Evolutionary conservation across 345 rosid genomes (phyloP).

Genomic region (Boechera stricta): DNA sequence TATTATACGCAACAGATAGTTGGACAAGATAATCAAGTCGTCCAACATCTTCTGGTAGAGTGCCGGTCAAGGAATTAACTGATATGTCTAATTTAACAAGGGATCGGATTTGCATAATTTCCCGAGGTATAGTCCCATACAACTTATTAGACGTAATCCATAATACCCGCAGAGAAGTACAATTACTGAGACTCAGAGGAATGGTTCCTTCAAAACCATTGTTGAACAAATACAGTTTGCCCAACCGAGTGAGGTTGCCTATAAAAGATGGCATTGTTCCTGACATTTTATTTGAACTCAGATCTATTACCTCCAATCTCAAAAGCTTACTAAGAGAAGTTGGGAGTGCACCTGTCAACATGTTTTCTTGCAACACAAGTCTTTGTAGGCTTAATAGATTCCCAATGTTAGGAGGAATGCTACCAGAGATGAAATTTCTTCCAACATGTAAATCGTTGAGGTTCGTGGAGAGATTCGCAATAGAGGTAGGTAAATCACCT

Average conservation of each 20-base stretch:
- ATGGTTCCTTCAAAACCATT: slow-evolving; percentile 13
- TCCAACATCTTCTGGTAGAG: slow-evolving; percentile 23
- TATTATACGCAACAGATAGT: neutral
- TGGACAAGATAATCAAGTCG: neutral
- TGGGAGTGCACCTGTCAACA: neutral
- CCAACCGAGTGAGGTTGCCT: slow-evolving; percentile 21
- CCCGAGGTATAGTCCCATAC: neutral
- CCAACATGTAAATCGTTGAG: fast-evolving
- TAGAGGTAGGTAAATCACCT: neutral
- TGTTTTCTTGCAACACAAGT: neutral
- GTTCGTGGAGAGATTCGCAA: neutral
- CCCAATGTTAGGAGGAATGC: slow-evolving; percentile 6
- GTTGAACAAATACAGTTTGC: neutral
- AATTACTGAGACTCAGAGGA: neutral
- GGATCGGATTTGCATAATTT: slow-evolving; percentile 8
- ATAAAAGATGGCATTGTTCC: slow-evolving; percentile 21
- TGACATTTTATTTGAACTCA: neutral
- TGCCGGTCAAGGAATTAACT: slow-evolving; percentile 7
- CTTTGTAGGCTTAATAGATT: neutral
- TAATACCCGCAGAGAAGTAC: neutral
- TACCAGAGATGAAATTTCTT: neutral
- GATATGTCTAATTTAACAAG: neutral
- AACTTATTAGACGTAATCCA: neutral
- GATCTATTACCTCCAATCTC: neutral
- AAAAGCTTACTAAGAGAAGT: neutral